phyloP scores from a whole-genome alignment of 1,284 basidiomycete species.

The Lentinula novae-zelandiae region DNA sequence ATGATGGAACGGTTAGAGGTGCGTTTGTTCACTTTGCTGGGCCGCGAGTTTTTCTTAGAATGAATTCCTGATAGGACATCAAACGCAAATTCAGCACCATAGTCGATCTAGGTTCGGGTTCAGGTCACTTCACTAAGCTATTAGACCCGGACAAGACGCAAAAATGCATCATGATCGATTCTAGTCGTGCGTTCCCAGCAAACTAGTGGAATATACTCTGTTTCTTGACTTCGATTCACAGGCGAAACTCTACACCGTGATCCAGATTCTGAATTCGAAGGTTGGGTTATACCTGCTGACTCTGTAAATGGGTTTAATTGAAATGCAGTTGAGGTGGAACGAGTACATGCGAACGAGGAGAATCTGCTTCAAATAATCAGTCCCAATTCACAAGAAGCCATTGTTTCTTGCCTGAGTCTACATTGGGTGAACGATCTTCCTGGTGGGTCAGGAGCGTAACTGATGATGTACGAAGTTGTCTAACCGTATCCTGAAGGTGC shows the following conservation, averaged over 20 bases:
- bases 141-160: constrained; percentile 70
- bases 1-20: constrained; percentile 88
- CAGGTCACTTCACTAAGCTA: constrained; percentile 88
- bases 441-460: constrained; percentile 40
- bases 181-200: constrained; percentile 55
- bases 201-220: constrained; percentile 2
- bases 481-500: constrained; percentile 51
- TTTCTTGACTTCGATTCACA: constrained; percentile 24
- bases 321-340: constrained; percentile 61
- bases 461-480: not conserved
- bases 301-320: not conserved
- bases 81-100: constrained; percentile 80
- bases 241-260: constrained; percentile 71
- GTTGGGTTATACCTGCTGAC: constrained; percentile 33
- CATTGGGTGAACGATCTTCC: constrained; percentile 99
- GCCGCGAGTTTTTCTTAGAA: not conserved
- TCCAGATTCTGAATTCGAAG: constrained; percentile 69
- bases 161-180: constrained; percentile 86
- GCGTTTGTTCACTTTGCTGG: constrained; percentile 15
- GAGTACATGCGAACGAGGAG: constrained; percentile 80
- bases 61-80: constrained; percentile 66
- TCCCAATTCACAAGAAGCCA: constrained; percentile 82
- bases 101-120: constrained; percentile 91
- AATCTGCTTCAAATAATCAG: constrained; percentile 59
- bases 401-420: constrained; percentile 87